Evolutionary conservation across 2,329 filamentous ascomycete species (phyloP), one percentile per base, ranked within the genome.

Genomic region (Bipolaris cookei): DNA sequence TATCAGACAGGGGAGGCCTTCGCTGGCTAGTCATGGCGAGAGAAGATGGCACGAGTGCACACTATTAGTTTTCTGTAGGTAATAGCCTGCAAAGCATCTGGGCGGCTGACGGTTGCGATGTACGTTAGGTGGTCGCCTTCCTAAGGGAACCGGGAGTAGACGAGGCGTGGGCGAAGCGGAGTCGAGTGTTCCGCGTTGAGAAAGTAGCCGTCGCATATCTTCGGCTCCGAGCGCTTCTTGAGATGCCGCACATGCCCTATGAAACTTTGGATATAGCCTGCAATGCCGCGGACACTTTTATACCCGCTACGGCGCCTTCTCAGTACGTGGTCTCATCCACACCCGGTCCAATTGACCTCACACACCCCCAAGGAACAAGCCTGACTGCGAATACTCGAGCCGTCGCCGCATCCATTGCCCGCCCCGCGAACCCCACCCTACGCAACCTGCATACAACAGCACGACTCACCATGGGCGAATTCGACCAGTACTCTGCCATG

Each of bases 241-340:
- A 51, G 35, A 54, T 58, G 52, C 54, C 48, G 51, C 54, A 58
- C 56, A 58, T 56, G 58, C 56, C 56, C 52, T 58, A 46, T 41
- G 37, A 56, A 34, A 38, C 28, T 38, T 39, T 41, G 28, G 41
- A 54, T 28, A 54, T 38, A 28, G 42, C 32, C 41, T 42, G 49
- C 55, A 50, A 76, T 76, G 73, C 62, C 66, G 67, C 65, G 58
- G 42, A 61, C 54, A 49, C 67, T 51, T 20, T 61, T 70, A 54
- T 43, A 53, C 41, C 41, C 55, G 16, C 45, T 69, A 21, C 45
- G 25, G 46, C 64, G 64, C 44, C 58, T 67, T 34, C 60, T 53
- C 63, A 71, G 73, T 76, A 73, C 65, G 73, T 73, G 69, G 65
- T 14, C 7, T 44, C 35, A 56, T 58, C 64, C 63, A 66, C 61